Conservation (phyloP, 208 protist species). For the Crithidia expoeki region DNA sequence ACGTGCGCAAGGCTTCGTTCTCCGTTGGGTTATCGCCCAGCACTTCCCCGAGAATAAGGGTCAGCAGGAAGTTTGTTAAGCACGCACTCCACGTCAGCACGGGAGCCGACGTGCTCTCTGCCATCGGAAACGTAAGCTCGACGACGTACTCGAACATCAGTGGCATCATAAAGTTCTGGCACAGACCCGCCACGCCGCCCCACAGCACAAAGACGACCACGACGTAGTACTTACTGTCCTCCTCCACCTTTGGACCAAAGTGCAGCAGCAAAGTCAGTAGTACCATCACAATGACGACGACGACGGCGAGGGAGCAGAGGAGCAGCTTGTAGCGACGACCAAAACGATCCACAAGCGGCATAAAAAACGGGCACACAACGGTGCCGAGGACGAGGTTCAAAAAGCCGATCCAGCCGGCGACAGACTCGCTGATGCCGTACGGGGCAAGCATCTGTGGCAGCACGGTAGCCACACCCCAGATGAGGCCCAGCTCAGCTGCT, state of each 20-base stretch:
- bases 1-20: conserved; percentile 44
- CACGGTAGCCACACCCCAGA: conserved; percentile 79
- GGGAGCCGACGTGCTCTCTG: conserved; percentile 72
- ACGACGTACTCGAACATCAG: conserved; percentile 86
- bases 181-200: conserved; percentile 66
- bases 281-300: conserved; percentile 48
- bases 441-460: conserved; percentile 73
- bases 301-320: conserved; percentile 41
- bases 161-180: conserved; percentile 84
- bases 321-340: conserved; percentile 62
- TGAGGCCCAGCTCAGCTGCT: conserved; percentile 68
- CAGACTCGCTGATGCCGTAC: conserved; percentile 64
- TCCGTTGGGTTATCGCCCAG: conserved; percentile 53
- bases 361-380: conserved; percentile 69
- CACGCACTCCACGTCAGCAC: conserved; percentile 75
- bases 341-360: conserved; percentile 50
- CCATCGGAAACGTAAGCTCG: conserved; percentile 80
- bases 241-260: conserved; percentile 59
- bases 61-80: conserved; percentile 63
- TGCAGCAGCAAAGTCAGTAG: conserved; percentile 60
- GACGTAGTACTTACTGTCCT: conserved; percentile 45
- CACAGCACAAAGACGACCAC: conserved; percentile 52
- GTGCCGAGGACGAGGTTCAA: conserved; percentile 70
- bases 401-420: conserved; percentile 73
- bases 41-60: conserved; percentile 66